Evolutionary conservation across 2,329 filamentous ascomycete genomes (phyloP), one percentile per base, ranked within the genome.

Genomic region (Alternaria viburni): DNA sequence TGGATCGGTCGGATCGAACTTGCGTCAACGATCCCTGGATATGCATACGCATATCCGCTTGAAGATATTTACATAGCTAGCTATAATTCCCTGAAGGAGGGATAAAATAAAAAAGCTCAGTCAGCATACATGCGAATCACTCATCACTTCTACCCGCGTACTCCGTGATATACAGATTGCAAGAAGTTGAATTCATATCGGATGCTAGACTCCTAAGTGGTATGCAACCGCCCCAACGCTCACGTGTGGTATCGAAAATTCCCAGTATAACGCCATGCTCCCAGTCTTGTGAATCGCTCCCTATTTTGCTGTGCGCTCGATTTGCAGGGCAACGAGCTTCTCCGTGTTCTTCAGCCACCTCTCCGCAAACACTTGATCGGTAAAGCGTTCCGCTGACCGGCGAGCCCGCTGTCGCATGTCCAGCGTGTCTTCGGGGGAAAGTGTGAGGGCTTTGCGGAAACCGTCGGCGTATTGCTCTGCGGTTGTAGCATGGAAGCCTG

Each of bases 401-500:
- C 93, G 86, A 0, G 96, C 95, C 61, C 95, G 85, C 30, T 86
- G 79, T 21, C 96, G 87, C 84, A 97, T 92, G 0, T 87, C 89
- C 15, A 94, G 80, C 19, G 90, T 91, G 64, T 97, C 88, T 13
- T 81, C 72, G 0, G 81, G 80, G 11, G 89, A 83, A 5, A 96
- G 82, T 0, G 86, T 86, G 7, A 98, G 82, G 0, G 93, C 95
- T 75, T 91, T 88, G 66, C 90, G 89, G 75, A 93, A 99, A 0
- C 88, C 92, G 11, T 88, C 84, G 0, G 95, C 93, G 76, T 96
- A 99, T 62, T 97, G 91, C 4, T 87, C 84, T 8, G 88, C 84
- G 0, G 91, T 95, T 2, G 89, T 91, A 1, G 94, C 95, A 72
- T 95, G 93, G 82, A 95, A 98, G 6, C 96, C 95, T 88, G 76